phyloP scores from a whole-genome alignment of 495 filamentous ascomycete genomes.

The Penicillium turbatum region DNA sequence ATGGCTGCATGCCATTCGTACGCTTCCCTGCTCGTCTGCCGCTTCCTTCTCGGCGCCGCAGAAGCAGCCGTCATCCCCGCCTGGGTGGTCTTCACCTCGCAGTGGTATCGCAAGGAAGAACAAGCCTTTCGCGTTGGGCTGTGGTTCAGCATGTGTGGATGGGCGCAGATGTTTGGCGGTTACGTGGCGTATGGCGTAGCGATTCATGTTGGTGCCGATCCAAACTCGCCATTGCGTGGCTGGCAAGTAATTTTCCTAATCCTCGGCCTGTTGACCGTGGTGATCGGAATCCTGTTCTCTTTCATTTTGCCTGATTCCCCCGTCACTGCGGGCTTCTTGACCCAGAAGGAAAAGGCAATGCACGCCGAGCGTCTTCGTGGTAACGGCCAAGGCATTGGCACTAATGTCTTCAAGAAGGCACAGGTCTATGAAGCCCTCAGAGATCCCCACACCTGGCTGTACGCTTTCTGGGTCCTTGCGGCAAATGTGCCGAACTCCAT shows the following conservation, averaged over 20 bases:
- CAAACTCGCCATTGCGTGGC: conserved; percentile 32
- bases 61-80: conserved; percentile 56
- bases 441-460: conserved; percentile 46
- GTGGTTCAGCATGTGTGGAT: conserved; percentile 52
- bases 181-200: conserved; percentile 47
- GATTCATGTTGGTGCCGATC: neutral
- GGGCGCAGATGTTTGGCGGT: conserved; percentile 52
- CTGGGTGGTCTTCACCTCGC: conserved; percentile 39
- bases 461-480: conserved; percentile 45
- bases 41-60: conserved; percentile 58
- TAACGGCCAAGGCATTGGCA: conserved; percentile 57
- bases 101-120: conserved; percentile 53
- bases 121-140: conserved; percentile 46
- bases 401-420: conserved; percentile 53
- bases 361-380: conserved; percentile 52
- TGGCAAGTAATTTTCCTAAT: conserved; percentile 61
- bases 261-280: conserved; percentile 50
- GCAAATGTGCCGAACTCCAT: conserved; percentile 45
- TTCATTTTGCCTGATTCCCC: conserved; percentile 59
- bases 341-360: conserved; percentile 48
- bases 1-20: conserved; percentile 49
- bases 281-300: conserved; percentile 50
- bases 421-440: conserved; percentile 49
- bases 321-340: conserved; percentile 49
- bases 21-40: conserved; percentile 31